Percentiles rank a stretch among this genome's conserved stretches.
These are phyloP conservation scores for Cladosporium austrohemisphaericum DNA, from an alignment of 2,329 filamentous ascomycete genomes.

Conservation along the genomic window DNA sequence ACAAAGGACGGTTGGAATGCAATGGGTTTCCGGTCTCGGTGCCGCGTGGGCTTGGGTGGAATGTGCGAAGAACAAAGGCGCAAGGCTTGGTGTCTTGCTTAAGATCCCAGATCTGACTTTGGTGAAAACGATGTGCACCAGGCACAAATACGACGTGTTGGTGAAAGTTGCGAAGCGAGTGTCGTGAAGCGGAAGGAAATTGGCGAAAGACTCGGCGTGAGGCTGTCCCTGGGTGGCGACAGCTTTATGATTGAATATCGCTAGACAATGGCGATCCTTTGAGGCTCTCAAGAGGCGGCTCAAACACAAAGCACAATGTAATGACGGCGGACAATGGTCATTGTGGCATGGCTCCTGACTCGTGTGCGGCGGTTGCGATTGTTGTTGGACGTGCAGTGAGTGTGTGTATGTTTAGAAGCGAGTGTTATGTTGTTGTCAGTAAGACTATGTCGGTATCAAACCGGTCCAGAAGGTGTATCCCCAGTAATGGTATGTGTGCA, in stretches of 20 bases:
- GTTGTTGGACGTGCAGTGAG: neutral
- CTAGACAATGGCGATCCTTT: conserved; percentile 5
- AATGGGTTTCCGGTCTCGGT: conserved; percentile 9
- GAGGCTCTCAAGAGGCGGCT: neutral
- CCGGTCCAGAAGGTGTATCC: neutral
- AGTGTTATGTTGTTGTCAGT: neutral
- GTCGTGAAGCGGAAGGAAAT: neutral
- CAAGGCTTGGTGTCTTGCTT: neutral
- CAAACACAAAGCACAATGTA: conserved; percentile 6
- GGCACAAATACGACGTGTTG: conserved; percentile 1
- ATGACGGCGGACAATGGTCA: conserved; percentile 8
- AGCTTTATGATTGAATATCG: conserved; percentile 1
- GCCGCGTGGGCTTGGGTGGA: neutral
- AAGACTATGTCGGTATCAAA: neutral
- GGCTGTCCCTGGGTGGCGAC: neutral
- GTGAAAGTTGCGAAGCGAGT: conserved; percentile 1
- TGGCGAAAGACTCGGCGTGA: neutral
- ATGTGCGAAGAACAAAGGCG: conserved; percentile 4
- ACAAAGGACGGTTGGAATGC: conserved; percentile 13
- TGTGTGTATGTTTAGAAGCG: neutral
- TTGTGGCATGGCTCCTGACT: conserved; percentile 10
- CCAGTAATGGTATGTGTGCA: conserved; percentile 4
- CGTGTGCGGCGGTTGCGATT: neutral
- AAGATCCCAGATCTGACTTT: neutral
- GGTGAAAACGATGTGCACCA: conserved; percentile 4